Evolutionary conservation across 2,329 filamentous ascomycete species (phyloP).

Genomic region (Cladosporium oxysporum): DNA sequence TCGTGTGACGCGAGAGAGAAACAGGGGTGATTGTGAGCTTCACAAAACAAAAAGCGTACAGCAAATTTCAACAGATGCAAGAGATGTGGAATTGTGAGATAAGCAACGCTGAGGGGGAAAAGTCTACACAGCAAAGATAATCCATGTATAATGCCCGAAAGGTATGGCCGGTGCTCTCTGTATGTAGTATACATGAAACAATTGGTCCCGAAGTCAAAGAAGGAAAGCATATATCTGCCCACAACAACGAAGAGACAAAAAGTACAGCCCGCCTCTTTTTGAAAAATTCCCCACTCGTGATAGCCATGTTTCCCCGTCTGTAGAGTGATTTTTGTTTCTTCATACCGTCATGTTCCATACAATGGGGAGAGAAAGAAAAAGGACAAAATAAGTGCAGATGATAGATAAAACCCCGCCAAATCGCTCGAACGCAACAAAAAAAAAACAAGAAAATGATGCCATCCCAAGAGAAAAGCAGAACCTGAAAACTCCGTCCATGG

Average conservation of each 20-base stretch:
- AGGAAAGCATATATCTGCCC: no score
- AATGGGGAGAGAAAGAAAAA: not conserved
- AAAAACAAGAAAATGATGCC: not conserved
- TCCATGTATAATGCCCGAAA: not conserved
- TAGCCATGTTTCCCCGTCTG: not conserved
- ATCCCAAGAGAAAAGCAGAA: not conserved
- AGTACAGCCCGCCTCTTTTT: not conserved
- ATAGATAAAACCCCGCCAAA: not conserved
- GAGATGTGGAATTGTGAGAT: no score
- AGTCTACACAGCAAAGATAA: no score
- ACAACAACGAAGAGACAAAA: not conserved
- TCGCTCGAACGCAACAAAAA: slow-evolving; percentile 18
- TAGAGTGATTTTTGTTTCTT: not conserved
- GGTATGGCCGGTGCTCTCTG: not conserved
- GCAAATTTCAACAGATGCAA: no score
- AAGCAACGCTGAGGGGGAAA: no score
- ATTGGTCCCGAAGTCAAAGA: not conserved
- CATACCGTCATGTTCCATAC: slow-evolving; percentile 20
- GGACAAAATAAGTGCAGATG: slow-evolving; percentile 37
- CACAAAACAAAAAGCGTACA: no score
- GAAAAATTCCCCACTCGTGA: no score
- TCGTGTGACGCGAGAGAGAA: no score
- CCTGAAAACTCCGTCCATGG: not conserved
- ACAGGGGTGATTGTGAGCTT: no score
- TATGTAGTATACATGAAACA: not conserved